Evolutionary conservation across 805 yeast genomes (phyloP).

Genomic region (Wickerhamomyces hampshirensis): DNA sequence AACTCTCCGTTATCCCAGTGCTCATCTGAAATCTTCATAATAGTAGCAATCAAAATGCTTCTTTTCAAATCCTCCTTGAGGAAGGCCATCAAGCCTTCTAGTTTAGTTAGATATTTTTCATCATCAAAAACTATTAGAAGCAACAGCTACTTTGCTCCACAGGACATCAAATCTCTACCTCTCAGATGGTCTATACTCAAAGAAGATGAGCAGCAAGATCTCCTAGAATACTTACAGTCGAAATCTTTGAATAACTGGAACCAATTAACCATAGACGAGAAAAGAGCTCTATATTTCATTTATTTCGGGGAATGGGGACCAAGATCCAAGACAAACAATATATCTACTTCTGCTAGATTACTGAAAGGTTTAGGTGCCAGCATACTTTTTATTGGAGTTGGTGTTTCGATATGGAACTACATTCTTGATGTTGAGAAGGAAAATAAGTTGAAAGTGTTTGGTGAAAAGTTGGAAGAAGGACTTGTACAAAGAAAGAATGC

Average conservation of each 20-base stretch:
- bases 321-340: constrained; percentile 13
- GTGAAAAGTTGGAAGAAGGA: constrained; percentile 5
- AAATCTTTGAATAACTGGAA: constrained; percentile 31
- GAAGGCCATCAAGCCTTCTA: no score
- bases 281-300: constrained; percentile 29
- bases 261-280: constrained; percentile 24
- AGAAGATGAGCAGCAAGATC: constrained; percentile 29
- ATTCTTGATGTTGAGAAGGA: constrained; percentile 17
- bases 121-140: no score
- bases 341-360: constrained; percentile 11
- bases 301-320: constrained; percentile 38
- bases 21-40: no score
- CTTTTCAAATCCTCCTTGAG: no score
- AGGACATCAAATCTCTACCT: constrained; percentile 23
- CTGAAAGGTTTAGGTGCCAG: constrained; percentile 16
- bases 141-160: no score
- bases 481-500: constrained; percentile 5
- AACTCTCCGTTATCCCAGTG: no score
- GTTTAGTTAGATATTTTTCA: no score
- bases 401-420: constrained; percentile 17
- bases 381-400: constrained; percentile 16
- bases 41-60: no score
- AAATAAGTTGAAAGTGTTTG: constrained; percentile 8
- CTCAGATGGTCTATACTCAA: constrained; percentile 30
- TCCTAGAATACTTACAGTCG: constrained; percentile 30